These are phyloP conservation scores for Paramecium caudatum DNA, from an alignment of 73 alveolate species.

Conservation along the genomic window DNA sequence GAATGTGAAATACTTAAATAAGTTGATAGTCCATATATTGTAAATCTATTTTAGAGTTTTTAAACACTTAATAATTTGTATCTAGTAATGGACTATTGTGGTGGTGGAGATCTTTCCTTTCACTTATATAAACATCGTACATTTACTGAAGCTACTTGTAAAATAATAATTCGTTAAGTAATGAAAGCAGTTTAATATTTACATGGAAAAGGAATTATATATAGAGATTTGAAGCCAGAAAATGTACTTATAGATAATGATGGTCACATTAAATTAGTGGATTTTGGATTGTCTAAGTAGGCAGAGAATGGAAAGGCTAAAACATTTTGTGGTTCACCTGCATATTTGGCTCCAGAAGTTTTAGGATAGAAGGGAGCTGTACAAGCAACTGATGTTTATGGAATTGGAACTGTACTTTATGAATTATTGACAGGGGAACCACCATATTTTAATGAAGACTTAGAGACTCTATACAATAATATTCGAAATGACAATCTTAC, in stretches of 20 bases:
- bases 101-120: constrained; percentile 84
- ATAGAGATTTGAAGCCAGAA: constrained; percentile 90
- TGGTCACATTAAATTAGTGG: constrained; percentile 83
- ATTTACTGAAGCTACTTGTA: constrained; percentile 79
- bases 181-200: constrained; percentile 83
- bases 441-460: constrained; percentile 94
- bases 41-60: constrained; percentile 80
- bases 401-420: constrained; percentile 88
- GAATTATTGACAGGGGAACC: constrained; percentile 98
- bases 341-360: constrained; percentile 90
- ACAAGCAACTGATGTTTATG: constrained; percentile 88
- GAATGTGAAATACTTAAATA: constrained; percentile 83
- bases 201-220: constrained; percentile 82
- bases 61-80: constrained; percentile 84
- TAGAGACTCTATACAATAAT: constrained; percentile 89
- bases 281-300: constrained; percentile 86
- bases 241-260: constrained; percentile 81
- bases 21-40: constrained; percentile 80
- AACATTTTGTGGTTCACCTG: constrained; percentile 91
- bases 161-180: constrained; percentile 80
- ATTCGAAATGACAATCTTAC: constrained; percentile 90
- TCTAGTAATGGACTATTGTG: constrained; percentile 87
- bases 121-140: constrained; percentile 74
- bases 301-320: constrained; percentile 75
- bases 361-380: constrained; percentile 78